Base-by-base conservation (phyloP, 2,329 filamentous ascomycete genomes). In the Lasiodiplodia sp. region DNA sequence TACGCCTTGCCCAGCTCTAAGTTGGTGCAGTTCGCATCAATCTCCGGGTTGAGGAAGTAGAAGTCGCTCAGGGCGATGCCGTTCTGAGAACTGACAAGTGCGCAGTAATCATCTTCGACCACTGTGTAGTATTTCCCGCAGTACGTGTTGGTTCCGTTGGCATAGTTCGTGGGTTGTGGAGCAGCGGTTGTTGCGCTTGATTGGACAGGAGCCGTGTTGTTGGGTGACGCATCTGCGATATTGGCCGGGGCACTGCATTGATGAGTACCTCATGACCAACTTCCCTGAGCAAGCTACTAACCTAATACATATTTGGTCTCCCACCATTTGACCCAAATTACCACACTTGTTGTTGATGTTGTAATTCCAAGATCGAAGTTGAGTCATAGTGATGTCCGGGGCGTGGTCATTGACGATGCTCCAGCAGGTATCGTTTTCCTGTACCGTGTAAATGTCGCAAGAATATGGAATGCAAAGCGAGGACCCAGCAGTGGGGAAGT, bases 341-440 rank as follows among this genome's bases (percentile, higher is more conserved):
- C 23, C 21, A 25, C 49, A 25, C 21, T 52, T 52, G n/a, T 52
- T 52, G 49, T 52, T 52, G 49, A 52, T 52, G 49, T 52, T 25
- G 49, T 52, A 52, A 52, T 52, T 52, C 49, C 49, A 52, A 52
- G 49, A 23, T 21, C 49, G 23, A 25, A 23, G 49, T 52, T 52
- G 49, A 52, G 23, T 12, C 44, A 49, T 52, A 4, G 49, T 52
- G 21, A 52, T 49, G 49, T 52, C 49, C 11, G 49, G 49, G 49
- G 23, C 49, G 14, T 52, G 49, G 21, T 52, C 21, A 10, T 52
- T 52, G 11, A 52, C n/a, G 23, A 52, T 52, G 49, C 49, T 52
- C 49, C n/a, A 52, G 21, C 49, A 52, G 3, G n/a, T 52, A 14
- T 52, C 49, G 25, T 52, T 23, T 21, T 52, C 49, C 23, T 25